Conservation (phyloP, 192 early-diverging fungal genomes). For the Dispira simplex region DNA sequence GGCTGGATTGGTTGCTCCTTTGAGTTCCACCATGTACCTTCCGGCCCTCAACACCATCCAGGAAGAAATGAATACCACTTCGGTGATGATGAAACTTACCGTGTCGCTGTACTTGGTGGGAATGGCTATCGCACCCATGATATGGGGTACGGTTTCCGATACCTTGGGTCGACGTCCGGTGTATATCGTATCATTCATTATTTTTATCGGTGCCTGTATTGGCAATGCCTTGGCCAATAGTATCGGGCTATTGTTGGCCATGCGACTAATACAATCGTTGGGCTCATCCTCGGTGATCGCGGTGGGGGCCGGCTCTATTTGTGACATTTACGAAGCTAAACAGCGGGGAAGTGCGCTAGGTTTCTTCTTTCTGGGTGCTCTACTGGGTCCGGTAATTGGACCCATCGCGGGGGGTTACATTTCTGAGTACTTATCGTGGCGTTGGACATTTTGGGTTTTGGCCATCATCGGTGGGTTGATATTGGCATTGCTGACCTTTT, state of each 20-base stretch:
- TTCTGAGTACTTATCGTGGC: constrained; percentile 16
- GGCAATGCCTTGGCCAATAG: constrained; percentile 20
- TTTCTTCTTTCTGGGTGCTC: constrained; percentile 15
- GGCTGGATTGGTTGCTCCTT: constrained; percentile 1
- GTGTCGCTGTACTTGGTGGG: constrained; percentile 21
- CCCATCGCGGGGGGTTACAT: constrained; percentile 22
- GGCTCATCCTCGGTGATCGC: constrained; percentile 27
- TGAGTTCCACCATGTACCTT: constrained; percentile 11
- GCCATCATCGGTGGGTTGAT: constrained; percentile 24
- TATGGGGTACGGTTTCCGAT: constrained; percentile 29
- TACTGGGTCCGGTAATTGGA: constrained; percentile 21
- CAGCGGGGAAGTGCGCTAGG: constrained; percentile 22
- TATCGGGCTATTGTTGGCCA: constrained; percentile 16
- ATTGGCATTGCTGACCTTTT: constrained; percentile 16
- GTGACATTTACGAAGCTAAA: constrained; percentile 19
- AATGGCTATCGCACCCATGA: constrained; percentile 21
- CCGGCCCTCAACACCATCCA: constrained; percentile 7
- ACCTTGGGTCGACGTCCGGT: constrained; percentile 23
- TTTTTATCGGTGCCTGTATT: constrained; percentile 20
- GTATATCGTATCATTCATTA: constrained; percentile 15
- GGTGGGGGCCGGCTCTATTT: constrained; percentile 22
- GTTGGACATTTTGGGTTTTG: constrained; percentile 28
- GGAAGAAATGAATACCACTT: constrained; percentile 6
- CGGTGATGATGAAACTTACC: constrained; percentile 1
- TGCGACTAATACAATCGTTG: constrained; percentile 25